phyloP scores from a whole-genome alignment of 108 stramenopile species.

The Discostella stelligeroides region DNA sequence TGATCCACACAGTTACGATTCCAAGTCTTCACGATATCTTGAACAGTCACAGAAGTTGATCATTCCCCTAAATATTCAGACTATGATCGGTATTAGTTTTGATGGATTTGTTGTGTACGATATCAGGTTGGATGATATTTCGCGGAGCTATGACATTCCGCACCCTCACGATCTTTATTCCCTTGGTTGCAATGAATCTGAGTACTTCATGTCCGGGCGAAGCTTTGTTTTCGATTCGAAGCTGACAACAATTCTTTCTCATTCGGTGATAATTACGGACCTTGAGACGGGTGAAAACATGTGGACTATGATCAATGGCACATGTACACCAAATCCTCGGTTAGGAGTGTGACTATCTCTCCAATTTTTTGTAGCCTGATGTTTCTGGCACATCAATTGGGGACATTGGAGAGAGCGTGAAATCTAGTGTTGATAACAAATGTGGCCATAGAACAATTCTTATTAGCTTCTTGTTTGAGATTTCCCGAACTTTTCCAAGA shows the following conservation, averaged over 20 bases:
- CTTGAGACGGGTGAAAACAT: constrained; percentile 24
- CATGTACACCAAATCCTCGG: too few species aligned
- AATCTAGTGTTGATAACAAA: too few species aligned
- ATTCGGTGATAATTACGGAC: constrained; percentile 46
- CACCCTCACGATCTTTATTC: too few species aligned
- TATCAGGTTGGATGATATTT: constrained; percentile 26
- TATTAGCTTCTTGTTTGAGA: too few species aligned
- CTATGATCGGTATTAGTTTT: constrained; percentile 33
- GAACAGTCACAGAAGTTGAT: constrained; percentile 39
- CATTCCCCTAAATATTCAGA: constrained; percentile 33
- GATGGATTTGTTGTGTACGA: constrained; percentile 56
- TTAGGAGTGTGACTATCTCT: constrained; percentile 21
- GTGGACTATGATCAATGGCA: constrained; percentile 35
- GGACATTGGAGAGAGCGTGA: too few species aligned
- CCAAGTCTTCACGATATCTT: constrained; percentile 47
- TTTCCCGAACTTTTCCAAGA: too few species aligned
- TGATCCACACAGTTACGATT: constrained; percentile 26
- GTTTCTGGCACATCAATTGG: too few species aligned
- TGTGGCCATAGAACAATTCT: too few species aligned
- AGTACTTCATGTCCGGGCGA: constrained; percentile 35
- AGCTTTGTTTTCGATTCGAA: constrained; percentile 42
- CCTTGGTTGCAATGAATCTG: too few species aligned
- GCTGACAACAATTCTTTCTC: constrained; percentile 42
- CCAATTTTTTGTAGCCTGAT: constrained; percentile 47
- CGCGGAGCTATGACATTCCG: constrained; percentile 31